These are phyloP conservation scores for Alternaria brassicae DNA, from an alignment of 2,329 filamentous ascomycete genomes.

Conservation along the genomic window DNA sequence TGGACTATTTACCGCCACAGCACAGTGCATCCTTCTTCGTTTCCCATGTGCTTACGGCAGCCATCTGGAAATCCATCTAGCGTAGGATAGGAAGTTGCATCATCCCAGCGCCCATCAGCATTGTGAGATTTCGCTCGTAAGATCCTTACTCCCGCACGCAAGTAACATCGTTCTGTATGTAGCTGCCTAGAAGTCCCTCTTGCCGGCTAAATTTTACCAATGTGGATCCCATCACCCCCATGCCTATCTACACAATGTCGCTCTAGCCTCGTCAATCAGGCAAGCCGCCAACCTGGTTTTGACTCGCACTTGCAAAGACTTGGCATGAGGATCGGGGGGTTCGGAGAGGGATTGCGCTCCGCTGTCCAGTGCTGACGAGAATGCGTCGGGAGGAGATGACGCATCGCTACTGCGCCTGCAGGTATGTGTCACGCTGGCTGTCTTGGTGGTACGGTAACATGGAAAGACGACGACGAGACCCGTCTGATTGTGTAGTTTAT, in stretches of 20 bases:
- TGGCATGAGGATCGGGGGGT: conserved; percentile 5
- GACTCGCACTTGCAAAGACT: background rate
- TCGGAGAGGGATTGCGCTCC: conserved; percentile 6
- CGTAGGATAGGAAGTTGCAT: background rate
- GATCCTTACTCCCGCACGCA: background rate
- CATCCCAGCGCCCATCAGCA: background rate
- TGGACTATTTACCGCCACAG: background rate
- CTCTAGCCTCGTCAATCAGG: background rate
- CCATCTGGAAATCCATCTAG: background rate
- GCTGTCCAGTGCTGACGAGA: background rate
- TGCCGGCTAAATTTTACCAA: background rate
- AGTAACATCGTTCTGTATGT: background rate
- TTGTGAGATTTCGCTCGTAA: background rate
- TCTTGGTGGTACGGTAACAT: background rate
- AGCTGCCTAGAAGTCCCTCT: background rate
- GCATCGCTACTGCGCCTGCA: background rate
- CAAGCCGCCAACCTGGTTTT: background rate
- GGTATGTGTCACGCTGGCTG: background rate
- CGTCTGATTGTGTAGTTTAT: background rate
- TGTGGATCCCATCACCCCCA: too few species aligned
- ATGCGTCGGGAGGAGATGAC: conserved; percentile 2
- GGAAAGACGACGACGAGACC: background rate
- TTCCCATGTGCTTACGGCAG: background rate
- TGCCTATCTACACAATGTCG: background rate
- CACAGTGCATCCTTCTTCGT: background rate